Percentiles rank a stretch among this genome's conserved stretches.
phyloP scores from a whole-genome alignment of 805 yeast genomes.

The Tetrapisispora phaffii region DNA sequence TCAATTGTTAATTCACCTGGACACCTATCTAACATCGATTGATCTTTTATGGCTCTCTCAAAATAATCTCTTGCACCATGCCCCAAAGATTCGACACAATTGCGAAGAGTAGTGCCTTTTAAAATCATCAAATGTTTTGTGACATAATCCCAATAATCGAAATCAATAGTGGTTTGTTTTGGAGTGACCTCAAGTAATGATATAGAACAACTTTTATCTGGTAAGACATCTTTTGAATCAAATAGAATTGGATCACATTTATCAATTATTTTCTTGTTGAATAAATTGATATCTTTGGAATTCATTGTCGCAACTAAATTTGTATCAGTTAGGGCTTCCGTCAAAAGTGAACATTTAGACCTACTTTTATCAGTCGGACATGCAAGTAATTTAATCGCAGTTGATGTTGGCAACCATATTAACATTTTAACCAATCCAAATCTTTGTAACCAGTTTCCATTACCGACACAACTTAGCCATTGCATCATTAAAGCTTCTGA shows the following conservation, averaged over 20 bases:
- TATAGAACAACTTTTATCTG: constrained; percentile 31
- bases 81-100: constrained; percentile 49
- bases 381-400: constrained; percentile 55
- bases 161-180: constrained; percentile 34
- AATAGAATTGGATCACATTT: constrained; percentile 27
- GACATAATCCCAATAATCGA: constrained; percentile 58
- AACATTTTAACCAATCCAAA: constrained; percentile 71
- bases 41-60: constrained; percentile 24
- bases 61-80: constrained; percentile 68
- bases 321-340: constrained; percentile 54
- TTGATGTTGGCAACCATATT: constrained; percentile 50
- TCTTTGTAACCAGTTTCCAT: constrained; percentile 63
- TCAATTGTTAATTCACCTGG: constrained; percentile 42
- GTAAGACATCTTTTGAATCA: constrained; percentile 21
- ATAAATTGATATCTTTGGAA: constrained; percentile 11
- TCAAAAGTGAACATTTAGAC: constrained; percentile 52
- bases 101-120: constrained; percentile 35
- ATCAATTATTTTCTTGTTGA: constrained; percentile 14
- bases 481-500: constrained; percentile 68
- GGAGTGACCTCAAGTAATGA: constrained; percentile 52
- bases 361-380: constrained; percentile 43
- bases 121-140: constrained; percentile 49
- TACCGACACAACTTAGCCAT: constrained; percentile 58
- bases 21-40: constrained; percentile 34
- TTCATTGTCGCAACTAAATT: constrained; percentile 43